phyloP scores from a whole-genome alignment of 805 yeast genomes.

The Danielia reshetovae region DNA sequence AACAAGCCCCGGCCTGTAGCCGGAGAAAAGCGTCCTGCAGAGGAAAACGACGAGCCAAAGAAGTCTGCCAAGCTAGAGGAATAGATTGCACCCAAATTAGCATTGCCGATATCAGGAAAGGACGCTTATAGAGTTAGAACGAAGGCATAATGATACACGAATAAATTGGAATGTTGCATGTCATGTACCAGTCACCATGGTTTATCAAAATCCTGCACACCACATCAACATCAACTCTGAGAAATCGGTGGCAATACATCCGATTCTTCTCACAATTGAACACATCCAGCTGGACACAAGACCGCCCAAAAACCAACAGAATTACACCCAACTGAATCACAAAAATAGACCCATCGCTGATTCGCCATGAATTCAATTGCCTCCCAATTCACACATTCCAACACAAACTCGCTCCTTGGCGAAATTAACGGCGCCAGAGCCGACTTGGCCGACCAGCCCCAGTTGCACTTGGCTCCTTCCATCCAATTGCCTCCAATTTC shows the following conservation, averaged over 20 bases:
- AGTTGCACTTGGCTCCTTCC: conserved; percentile 50
- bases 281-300: too few relatives aligned
- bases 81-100: background rate
- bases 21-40: conserved; percentile 9
- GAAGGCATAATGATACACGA: too few relatives aligned
- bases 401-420: conserved; percentile 21
- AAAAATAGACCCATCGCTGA: too few relatives aligned
- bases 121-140: conserved; percentile 7
- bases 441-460: conserved; percentile 16
- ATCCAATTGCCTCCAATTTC: conserved; percentile 78
- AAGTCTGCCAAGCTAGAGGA: conserved; percentile 9
- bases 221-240: too few relatives aligned
- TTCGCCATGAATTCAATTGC: conserved; percentile 39
- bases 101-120: conserved; percentile 7
- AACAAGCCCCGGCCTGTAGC: conserved; percentile 27
- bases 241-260: too few relatives aligned
- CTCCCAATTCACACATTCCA: conserved; percentile 31
- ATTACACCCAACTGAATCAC: too few relatives aligned
- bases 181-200: too few relatives aligned
- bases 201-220: too few relatives aligned
- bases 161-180: too few relatives aligned
- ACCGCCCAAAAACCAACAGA: too few relatives aligned
- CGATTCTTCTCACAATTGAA: too few relatives aligned
- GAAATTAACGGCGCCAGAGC: conserved; percentile 28
- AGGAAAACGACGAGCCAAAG: conserved; percentile 4